Evolutionary conservation across 768 basidiomycete genomes (phyloP), one percentile per base, ranked within the genome.

Genomic region (Tremella yokohamensis): DNA sequence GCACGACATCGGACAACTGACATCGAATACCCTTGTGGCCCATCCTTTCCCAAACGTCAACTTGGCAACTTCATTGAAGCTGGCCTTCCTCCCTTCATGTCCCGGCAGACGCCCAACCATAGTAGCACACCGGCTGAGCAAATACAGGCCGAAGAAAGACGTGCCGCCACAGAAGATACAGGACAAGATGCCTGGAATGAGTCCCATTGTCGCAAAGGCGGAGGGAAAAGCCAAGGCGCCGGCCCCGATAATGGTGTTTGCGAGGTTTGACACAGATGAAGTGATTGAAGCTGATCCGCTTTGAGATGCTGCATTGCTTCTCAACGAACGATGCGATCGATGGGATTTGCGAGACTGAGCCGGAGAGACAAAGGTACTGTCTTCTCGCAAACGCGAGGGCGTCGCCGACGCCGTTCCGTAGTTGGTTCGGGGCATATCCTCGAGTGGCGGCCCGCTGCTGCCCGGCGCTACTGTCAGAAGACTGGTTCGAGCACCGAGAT

Each of bases 191-290:
- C 94, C 94, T 4, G 92, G 93, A 56, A 97, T 82, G 47, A 97
- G 76, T 2, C 94, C 94, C 52, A 86, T 85, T 4, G 90, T 88
- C 2, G 93, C 89, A 82, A 97, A 85, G 18, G 90, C 90, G n/a
- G 69, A 71, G 2, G 70, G 69, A 54, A 67, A 70, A 8, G 62
- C 61, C 37, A 61, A 58, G 82, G 68, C 74, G 85, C 90, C 90
- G 54, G 88, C 93, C 13, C 91, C 91, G 64, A 96, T 87, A 67
- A 93, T 90, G 0, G 92, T 96, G 66, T 96, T 96, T 22, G 85
- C 79, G 42, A 96, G 79, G 70, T 73, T 73, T 20, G 61, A 55
- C 7, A 68, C 58, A 9, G 72, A 73, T 1, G 72, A 73, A 2
- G 34, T 45, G 40, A 73, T 51, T 6, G 69, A 42, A 1, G 69